These are phyloP conservation scores for barley (Hordeum vulgare) DNA, from an alignment of 176 grass and related monocot genomes.

Conservation along the genomic window DNA sequence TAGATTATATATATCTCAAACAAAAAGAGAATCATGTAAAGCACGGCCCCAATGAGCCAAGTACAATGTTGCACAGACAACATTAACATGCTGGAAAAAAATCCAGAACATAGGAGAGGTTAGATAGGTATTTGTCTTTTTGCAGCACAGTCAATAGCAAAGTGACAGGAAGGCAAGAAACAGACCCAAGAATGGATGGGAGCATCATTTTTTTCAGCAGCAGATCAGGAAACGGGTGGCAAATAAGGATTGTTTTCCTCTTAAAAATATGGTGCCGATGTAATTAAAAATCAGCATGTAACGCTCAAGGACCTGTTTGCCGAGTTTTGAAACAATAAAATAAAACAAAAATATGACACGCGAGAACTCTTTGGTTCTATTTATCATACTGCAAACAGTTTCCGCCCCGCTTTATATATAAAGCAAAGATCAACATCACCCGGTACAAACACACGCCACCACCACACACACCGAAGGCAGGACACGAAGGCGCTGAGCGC, in stretches of 20 bases:
- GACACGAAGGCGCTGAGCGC: no score
- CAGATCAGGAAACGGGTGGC: not conserved
- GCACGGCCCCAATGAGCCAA: not conserved
- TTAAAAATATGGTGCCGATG: not conserved
- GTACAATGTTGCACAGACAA: not conserved
- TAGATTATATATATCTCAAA: not conserved
- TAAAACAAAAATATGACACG: not conserved
- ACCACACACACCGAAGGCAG: no score
- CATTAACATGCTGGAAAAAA: not conserved
- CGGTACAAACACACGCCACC: no score
- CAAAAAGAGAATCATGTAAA: not conserved
- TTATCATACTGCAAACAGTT: not conserved
- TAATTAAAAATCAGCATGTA: not conserved
- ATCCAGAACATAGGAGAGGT: not conserved
- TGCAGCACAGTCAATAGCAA: not conserved
- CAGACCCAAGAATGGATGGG: not conserved
- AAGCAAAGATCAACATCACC: no score
- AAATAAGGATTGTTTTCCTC: not conserved
- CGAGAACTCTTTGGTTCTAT: not conserved
- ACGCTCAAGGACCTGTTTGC: not conserved
- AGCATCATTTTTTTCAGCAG: not conserved
- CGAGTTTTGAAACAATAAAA: not conserved
- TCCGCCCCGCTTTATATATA: no score
- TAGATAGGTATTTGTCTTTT: not conserved
- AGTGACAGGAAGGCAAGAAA: not conserved